Evolutionary conservation across 306 rosid genomes (phyloP).

Genomic region (Sphenostylis stenocarpa): DNA sequence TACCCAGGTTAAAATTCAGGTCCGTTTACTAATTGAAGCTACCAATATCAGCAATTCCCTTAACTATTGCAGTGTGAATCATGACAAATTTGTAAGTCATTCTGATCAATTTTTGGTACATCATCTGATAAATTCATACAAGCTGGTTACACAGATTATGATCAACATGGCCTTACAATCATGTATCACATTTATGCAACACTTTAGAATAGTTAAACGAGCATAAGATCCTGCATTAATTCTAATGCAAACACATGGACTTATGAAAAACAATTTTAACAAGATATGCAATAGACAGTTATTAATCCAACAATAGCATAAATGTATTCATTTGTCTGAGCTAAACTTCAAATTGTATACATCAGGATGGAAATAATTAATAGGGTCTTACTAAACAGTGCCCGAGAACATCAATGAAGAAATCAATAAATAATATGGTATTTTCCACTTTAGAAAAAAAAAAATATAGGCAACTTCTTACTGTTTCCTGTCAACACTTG

Average conservation of each 20-base stretch:
- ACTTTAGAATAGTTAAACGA: neutral
- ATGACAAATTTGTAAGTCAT: neutral
- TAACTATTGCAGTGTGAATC: neutral
- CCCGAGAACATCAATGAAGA: neutral
- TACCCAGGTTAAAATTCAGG: neutral
- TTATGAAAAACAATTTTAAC: neutral
- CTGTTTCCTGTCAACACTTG: conserved; percentile 82
- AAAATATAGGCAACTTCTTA: conserved; percentile 38
- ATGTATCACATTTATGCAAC: neutral
- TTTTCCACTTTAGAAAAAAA: neutral
- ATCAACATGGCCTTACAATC: neutral
- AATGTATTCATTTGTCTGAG: neutral
- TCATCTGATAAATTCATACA: neutral
- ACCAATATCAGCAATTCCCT: neutral
- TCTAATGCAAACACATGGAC: neutral
- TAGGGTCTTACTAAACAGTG: neutral
- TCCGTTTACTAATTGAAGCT: conserved; percentile 2
- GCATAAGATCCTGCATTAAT: neutral
- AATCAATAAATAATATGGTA: neutral
- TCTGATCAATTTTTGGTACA: neutral
- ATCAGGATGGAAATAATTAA: neutral
- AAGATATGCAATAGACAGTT: neutral
- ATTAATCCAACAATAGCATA: neutral
- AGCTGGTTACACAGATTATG: neutral
- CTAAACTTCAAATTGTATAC: neutral